A percentile compares a stretch with the other conserved stretches of the same genome.
These are phyloP conservation scores for Cyberlindnera sargentensis DNA, from an alignment of 805 yeast species.

Conservation along the genomic window DNA sequence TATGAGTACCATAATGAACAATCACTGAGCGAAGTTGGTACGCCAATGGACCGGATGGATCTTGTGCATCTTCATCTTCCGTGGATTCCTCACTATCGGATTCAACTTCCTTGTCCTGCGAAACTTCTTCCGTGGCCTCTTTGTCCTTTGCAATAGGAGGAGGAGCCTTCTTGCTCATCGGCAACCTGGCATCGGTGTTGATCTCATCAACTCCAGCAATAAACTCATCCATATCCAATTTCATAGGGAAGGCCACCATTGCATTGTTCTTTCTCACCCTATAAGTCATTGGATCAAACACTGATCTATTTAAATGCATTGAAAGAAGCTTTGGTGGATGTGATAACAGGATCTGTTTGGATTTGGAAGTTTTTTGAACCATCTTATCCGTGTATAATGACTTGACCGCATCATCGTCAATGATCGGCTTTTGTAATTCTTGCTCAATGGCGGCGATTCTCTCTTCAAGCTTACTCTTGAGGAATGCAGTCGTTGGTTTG, in stretches of 20 bases:
- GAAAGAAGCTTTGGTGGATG: conserved; percentile 80
- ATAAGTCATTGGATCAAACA: conserved; percentile 81
- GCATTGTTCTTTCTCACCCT: conserved; percentile 80
- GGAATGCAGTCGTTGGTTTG: conserved; percentile 22
- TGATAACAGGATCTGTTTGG: conserved; percentile 74
- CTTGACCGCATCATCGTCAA: conserved; percentile 74
- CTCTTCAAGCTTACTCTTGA: conserved; percentile 27
- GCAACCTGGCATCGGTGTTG: conserved; percentile 72
- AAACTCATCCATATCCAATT: conserved; percentile 60
- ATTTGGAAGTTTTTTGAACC: conserved; percentile 69
- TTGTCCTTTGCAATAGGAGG: conserved; percentile 6
- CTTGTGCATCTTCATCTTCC: neutral
- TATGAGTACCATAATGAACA: conserved; percentile 92
- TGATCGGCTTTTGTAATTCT: conserved; percentile 59
- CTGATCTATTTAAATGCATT: conserved; percentile 88
- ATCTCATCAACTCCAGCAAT: conserved; percentile 63
- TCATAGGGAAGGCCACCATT: conserved; percentile 67
- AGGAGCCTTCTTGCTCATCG: conserved; percentile 49
- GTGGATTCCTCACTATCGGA: neutral
- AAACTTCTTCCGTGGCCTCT: conserved; percentile 1
- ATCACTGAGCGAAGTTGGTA: conserved; percentile 81
- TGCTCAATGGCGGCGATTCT: conserved; percentile 42
- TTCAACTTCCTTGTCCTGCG: neutral
- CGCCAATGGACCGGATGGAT: conserved; percentile 34
- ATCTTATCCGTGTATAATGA: conserved; percentile 66